Evolutionary conservation across 768 basidiomycete species (phyloP).

Genomic region (Pleurotus tuoliensis): DNA sequence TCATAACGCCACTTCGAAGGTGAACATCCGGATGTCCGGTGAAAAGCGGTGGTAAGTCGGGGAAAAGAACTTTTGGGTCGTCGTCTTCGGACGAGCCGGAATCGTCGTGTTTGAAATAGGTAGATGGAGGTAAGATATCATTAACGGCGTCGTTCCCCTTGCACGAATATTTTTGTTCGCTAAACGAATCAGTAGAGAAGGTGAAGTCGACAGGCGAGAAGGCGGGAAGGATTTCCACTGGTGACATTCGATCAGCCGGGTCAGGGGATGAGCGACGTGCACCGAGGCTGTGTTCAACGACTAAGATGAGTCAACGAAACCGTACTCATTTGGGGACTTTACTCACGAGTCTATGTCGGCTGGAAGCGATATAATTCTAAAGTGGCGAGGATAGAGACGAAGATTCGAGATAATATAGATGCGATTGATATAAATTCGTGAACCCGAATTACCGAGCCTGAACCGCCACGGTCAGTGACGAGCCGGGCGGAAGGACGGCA

Average conservation of each 20-base stretch:
- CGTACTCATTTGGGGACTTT: neutral
- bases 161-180: conserved; percentile 47
- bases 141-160: conserved; percentile 32
- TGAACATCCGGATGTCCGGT: conserved; percentile 71
- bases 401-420: conserved; percentile 17
- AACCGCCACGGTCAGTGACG: conserved; percentile 68
- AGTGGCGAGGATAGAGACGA: too few species aligned
- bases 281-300: conserved; percentile 9
- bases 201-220: conserved; percentile 31
- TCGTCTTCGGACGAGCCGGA: conserved; percentile 13
- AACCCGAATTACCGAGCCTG: conserved; percentile 64
- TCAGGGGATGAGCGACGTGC: conserved; percentile 17
- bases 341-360: conserved; percentile 5
- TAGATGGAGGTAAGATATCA: conserved; percentile 45
- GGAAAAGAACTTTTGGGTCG: conserved; percentile 46
- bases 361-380: neutral
- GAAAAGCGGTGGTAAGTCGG: conserved; percentile 61
- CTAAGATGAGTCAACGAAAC: neutral
- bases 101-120: conserved; percentile 20
- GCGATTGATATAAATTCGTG: conserved; percentile 20
- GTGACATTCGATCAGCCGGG: conserved; percentile 46
- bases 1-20: conserved; percentile 73
- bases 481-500: conserved; percentile 65
- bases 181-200: conserved; percentile 16
- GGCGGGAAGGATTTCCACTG: conserved; percentile 45